Base-by-base conservation (phyloP, 257 asterid species). In the Solanum pimpinellifolium region DNA sequence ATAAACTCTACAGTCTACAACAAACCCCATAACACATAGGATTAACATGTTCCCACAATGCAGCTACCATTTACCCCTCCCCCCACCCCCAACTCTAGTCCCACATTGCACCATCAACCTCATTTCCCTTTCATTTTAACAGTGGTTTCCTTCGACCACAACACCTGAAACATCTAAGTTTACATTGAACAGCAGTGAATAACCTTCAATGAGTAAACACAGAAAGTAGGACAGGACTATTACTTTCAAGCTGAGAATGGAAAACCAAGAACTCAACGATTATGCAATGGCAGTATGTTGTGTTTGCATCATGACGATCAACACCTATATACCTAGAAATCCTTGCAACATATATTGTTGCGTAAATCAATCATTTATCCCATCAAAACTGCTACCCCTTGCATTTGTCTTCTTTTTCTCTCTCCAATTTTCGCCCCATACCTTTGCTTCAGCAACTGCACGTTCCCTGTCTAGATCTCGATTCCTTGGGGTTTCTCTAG, bases 341-440 rank as follows among this genome's bases (percentile, higher is more conserved):
- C 42, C 77, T 49, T 15, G 23, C 35, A 10, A 87, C 83, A 37
- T 33, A 7, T 21, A 41, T 33, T 85, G 21, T 46, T 41, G 29
- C 25, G 11, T 85, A 77, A 35, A 56, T 86, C 89, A 89, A 10
- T 92, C 96, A 68, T 92, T 90, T 65, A 93, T 86, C 49, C 93
- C 90, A 86, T 96, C 98, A 73, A 93, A 94, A 89, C 96, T 93
- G 88, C 95, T 93, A 41, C 94, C 94, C 77, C 47, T 86, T 31
- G 88, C 91, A 70, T 88, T 89, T 8, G 85, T 89, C 66, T 87
- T 90, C 91, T 92, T 93, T 62, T 90, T 91, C 73, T 92, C 98
- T 88, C 98, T 92, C 98, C 95, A 92, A 84, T 93, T 94, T 90
- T 93, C 98, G 0, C 98, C 98, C 99, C 98, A 97, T 44, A 97